A percentile compares a stretch with the other conserved stretches of the same genome.
phyloP scores from a whole-genome alignment of 495 filamentous ascomycete genomes.

The Penicillium coprophilum region DNA sequence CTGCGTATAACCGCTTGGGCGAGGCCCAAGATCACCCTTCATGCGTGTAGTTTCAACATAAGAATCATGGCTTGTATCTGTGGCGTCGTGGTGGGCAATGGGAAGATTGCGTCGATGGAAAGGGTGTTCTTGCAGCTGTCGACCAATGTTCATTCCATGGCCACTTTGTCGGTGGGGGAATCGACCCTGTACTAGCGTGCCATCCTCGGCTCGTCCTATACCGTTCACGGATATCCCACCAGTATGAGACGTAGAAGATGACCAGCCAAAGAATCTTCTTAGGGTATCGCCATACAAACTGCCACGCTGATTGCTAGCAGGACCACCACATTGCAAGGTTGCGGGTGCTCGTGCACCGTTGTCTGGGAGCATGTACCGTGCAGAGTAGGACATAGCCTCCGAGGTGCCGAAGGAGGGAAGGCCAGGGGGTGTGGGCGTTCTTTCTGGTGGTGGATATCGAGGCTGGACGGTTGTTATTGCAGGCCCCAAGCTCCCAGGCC shows the following conservation, averaged over 20 bases:
- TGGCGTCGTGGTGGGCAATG: conserved; percentile 15
- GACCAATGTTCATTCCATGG: conserved; percentile 32
- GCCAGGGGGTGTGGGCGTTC: conserved; percentile 48
- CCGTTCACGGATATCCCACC: conserved; percentile 10
- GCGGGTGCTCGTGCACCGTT: conserved; percentile 1
- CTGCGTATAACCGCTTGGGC: neutral
- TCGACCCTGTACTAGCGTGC: conserved; percentile 39
- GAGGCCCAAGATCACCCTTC: neutral
- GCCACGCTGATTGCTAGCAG: conserved; percentile 4
- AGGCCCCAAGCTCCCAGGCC: conserved; percentile 28
- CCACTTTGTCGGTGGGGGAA: conserved; percentile 43
- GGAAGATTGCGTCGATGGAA: conserved; percentile 34
- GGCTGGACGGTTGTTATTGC: conserved; percentile 36
- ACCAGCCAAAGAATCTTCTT: conserved; percentile 31
- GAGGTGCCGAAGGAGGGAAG: conserved; percentile 48
- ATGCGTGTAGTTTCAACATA: neutral
- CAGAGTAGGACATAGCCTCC: conserved; percentile 40
- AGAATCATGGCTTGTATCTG: neutral
- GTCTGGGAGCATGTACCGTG: conserved; percentile 24
- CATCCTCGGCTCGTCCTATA: conserved; percentile 39
- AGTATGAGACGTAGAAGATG: conserved; percentile 12
- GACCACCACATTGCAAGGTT: neutral
- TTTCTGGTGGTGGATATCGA: conserved; percentile 39
- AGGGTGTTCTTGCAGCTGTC: conserved; percentile 35
- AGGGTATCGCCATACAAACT: conserved; percentile 27